Percentiles rank a stretch among this genome's conserved stretches.
phyloP scores from a whole-genome alignment of 2,329 filamentous ascomycete genomes.

The Pestalotiopsis sp. region DNA sequence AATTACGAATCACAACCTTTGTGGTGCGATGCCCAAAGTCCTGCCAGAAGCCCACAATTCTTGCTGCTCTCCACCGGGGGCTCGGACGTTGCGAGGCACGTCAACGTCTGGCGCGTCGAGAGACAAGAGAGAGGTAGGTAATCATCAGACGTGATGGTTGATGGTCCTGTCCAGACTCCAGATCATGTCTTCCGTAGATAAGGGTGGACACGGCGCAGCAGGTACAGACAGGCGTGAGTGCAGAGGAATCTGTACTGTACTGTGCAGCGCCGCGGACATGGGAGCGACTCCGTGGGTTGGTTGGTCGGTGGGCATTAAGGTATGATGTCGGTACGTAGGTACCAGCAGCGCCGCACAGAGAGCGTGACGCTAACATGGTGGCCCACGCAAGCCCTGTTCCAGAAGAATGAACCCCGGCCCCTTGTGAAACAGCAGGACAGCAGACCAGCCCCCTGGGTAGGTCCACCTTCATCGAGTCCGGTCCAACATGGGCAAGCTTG shows the following conservation, averaged over 20 bases:
- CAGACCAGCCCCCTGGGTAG: slow-evolving; percentile 46
- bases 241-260: slow-evolving; percentile 3
- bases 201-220: background rate
- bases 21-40: slow-evolving; percentile 15
- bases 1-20: slow-evolving; percentile 20
- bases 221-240: background rate
- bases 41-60: slow-evolving; percentile 15
- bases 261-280: background rate
- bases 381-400: slow-evolving; percentile 34
- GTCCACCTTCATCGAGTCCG: slow-evolving; percentile 33
- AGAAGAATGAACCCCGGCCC: slow-evolving; percentile 38
- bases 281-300: no score
- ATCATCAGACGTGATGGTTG: background rate
- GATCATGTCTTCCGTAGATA: slow-evolving; percentile 17
- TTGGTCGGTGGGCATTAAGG: no score
- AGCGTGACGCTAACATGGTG: slow-evolving; percentile 21
- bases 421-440: slow-evolving; percentile 53
- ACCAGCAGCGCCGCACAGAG: background rate
- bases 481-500: slow-evolving; percentile 45
- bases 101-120: slow-evolving; percentile 16
- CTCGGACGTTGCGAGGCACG: slow-evolving; percentile 25
- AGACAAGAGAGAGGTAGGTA: slow-evolving; percentile 7
- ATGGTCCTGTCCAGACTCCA: slow-evolving; percentile 19
- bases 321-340: no score
- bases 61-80: slow-evolving; percentile 1